Evolutionary conservation across 140 eudicot genomes (phyloP).

Genomic region (Stevia rebaudiana): DNA sequence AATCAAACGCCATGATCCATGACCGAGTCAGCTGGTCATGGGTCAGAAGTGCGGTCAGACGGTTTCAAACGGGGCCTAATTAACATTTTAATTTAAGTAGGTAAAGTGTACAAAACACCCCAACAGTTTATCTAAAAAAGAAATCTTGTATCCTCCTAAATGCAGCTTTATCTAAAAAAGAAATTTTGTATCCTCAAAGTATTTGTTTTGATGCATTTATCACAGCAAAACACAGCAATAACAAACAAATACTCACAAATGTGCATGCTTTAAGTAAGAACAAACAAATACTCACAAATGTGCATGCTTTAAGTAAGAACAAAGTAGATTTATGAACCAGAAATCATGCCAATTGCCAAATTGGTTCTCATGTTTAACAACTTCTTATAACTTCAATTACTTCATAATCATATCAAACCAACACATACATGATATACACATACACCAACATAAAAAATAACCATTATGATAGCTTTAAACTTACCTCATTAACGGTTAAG

Average conservation of each 20-base stretch:
- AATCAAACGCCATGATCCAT: too few relatives aligned
- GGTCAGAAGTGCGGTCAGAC: too few relatives aligned
- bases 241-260: too few relatives aligned
- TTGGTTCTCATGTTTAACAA: slow-evolving; percentile 18
- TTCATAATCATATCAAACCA: slow-evolving; percentile 4
- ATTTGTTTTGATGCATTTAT: neutral
- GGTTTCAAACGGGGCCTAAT: too few relatives aligned
- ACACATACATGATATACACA: slow-evolving; percentile 31
- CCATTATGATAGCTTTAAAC: slow-evolving; percentile 18
- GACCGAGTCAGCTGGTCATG: too few relatives aligned
- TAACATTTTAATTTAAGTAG: too few relatives aligned
- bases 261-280: too few relatives aligned
- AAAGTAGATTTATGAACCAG: slow-evolving; percentile 1
- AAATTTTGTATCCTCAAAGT: neutral
- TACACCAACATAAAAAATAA: slow-evolving; percentile 22
- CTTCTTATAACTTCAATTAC: slow-evolving; percentile 21
- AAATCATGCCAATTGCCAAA: slow-evolving; percentile 14
- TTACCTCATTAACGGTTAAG: slow-evolving; percentile 14
- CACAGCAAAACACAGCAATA: too few relatives aligned
- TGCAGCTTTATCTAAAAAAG: too few relatives aligned
- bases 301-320: neutral
- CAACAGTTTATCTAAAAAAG: too few relatives aligned
- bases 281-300: slow-evolving; percentile 1
- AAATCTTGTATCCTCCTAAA: neutral
- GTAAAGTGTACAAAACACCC: too few relatives aligned